Evolutionary conservation across 192 early-diverging fungal genomes (phyloP).

Genomic region (Coemansia reversa): DNA sequence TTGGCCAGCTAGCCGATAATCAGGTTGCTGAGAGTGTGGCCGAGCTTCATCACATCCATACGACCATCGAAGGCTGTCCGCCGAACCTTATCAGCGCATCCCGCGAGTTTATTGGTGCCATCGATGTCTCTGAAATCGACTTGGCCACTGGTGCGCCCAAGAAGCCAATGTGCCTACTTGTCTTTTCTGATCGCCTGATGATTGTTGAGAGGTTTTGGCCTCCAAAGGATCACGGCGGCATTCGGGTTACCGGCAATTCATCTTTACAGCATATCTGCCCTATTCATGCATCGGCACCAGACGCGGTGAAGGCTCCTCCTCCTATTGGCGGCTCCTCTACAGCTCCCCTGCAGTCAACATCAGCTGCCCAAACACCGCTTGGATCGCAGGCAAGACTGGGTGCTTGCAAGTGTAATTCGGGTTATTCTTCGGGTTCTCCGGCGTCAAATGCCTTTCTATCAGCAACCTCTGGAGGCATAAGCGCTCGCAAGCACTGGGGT

Average conservation of each 20-base stretch:
- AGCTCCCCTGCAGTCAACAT: neutral
- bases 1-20: slow-evolving; percentile 55
- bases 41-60: slow-evolving; percentile 54
- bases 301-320: neutral
- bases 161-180: slow-evolving; percentile 47
- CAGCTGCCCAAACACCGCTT: neutral
- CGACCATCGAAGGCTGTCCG: slow-evolving; percentile 52
- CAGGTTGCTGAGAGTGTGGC: slow-evolving; percentile 52
- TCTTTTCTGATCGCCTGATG: slow-evolving; percentile 56
- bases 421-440: slow-evolving; percentile 6
- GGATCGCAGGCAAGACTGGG: neutral
- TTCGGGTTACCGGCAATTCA: slow-evolving; percentile 37
- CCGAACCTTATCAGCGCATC: slow-evolving; percentile 59
- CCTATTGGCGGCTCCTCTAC: neutral
- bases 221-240: slow-evolving; percentile 40
- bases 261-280: slow-evolving; percentile 18
- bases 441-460: slow-evolving; percentile 37
- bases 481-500: slow-evolving; percentile 40
- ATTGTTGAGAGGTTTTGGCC: slow-evolving; percentile 55
- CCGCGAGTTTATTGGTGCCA: slow-evolving; percentile 50
- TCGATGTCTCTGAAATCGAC: slow-evolving; percentile 52
- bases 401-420: slow-evolving; percentile 14
- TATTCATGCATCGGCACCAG: slow-evolving; percentile 13
- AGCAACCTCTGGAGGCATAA: slow-evolving; percentile 27
- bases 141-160: slow-evolving; percentile 46